Percentiles rank a stretch among this genome's conserved stretches.
phyloP scores from a whole-genome alignment of 768 basidiomycete species.

The Steccherinum ochraceum region DNA sequence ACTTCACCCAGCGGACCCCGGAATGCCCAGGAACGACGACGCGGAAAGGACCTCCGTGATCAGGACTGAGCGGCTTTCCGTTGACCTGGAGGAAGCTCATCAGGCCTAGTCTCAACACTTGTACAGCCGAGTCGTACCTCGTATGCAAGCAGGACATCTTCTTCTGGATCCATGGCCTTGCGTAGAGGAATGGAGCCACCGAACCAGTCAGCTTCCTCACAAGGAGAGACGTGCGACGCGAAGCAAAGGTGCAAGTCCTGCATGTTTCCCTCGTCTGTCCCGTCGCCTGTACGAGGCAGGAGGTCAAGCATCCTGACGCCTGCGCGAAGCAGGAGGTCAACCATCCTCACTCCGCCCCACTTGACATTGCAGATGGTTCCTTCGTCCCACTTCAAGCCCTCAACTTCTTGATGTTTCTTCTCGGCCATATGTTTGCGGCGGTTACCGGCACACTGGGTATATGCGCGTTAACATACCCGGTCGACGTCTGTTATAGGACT shows the following conservation, averaged over 20 bases:
- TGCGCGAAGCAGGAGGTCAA: too few relatives aligned
- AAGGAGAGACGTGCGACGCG: slow-evolving; percentile 48
- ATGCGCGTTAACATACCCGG: too few relatives aligned
- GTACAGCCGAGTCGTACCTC: slow-evolving; percentile 33
- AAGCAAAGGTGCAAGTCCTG: slow-evolving; percentile 54
- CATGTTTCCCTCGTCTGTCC: too few relatives aligned
- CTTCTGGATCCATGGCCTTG: slow-evolving; percentile 39
- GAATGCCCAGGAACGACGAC: slow-evolving; percentile 10
- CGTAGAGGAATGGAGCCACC: slow-evolving; percentile 57
- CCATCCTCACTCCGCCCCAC: slow-evolving; percentile 51
- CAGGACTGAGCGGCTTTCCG: slow-evolving; percentile 2
- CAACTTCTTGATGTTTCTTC: too few relatives aligned
- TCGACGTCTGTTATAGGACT: too few relatives aligned
- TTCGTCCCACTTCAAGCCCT: slow-evolving; percentile 31
- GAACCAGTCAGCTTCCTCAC: slow-evolving; percentile 57
- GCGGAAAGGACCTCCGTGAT: slow-evolving; percentile 7
- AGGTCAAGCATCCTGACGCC: too few relatives aligned
- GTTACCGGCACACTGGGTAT: too few relatives aligned
- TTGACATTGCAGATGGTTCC: slow-evolving; percentile 65
- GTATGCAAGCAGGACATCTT: slow-evolving; percentile 55
- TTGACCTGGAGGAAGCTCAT: slow-evolving; percentile 12
- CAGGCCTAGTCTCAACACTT: slow-evolving; percentile 32
- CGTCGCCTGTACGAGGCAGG: too few relatives aligned
- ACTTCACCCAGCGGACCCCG: too few relatives aligned
- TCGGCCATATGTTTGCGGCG: too few relatives aligned